Percentiles rank a stretch among this genome's conserved stretches.
Conservation (phyloP, 2,329 filamentous ascomycete genomes). For the Tolypocladium amazonense region DNA sequence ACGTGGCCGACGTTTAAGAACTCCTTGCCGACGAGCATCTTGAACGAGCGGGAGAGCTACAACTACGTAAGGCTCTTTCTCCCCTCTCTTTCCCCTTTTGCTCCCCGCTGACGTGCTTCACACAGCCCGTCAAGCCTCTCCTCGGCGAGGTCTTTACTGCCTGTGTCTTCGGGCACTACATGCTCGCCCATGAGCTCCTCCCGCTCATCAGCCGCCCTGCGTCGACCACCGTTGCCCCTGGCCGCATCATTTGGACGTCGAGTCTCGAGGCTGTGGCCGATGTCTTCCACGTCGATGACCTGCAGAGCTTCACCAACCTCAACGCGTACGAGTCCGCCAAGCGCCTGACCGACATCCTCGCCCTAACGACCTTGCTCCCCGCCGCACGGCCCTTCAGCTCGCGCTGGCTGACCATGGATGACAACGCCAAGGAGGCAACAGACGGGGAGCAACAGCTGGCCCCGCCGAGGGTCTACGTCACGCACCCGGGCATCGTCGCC, state of each 20-base stretch:
- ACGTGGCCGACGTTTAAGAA: conserved; percentile 76
- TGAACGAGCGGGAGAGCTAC: conserved; percentile 27
- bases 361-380: conserved; percentile 61
- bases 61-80: conserved; percentile 18
- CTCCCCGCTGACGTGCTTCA: neutral
- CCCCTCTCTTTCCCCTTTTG: neutral
- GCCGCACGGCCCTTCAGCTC: conserved; percentile 46
- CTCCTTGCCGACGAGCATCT: conserved; percentile 34
- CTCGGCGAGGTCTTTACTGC: conserved; percentile 80
- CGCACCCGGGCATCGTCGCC: conserved; percentile 78
- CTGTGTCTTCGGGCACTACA: conserved; percentile 92
- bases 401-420: conserved; percentile 38
- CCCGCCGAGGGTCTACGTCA: conserved; percentile 59
- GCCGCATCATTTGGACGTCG: conserved; percentile 77
- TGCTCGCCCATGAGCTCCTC: conserved; percentile 71
- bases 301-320: conserved; percentile 57
- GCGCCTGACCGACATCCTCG: conserved; percentile 73
- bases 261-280: conserved; percentile 57
- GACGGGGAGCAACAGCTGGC: conserved; percentile 7
- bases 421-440: conserved; percentile 9
- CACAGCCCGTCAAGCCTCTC: conserved; percentile 41
- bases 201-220: conserved; percentile 52
- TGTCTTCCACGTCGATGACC: conserved; percentile 55
- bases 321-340: conserved; percentile 80
- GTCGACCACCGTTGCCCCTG: conserved; percentile 30